Evolutionary conservation across 2,329 filamentous ascomycete species (phyloP), one percentile per base, ranked within the genome.

Genomic region (Coniochaeta ligniaria): DNA sequence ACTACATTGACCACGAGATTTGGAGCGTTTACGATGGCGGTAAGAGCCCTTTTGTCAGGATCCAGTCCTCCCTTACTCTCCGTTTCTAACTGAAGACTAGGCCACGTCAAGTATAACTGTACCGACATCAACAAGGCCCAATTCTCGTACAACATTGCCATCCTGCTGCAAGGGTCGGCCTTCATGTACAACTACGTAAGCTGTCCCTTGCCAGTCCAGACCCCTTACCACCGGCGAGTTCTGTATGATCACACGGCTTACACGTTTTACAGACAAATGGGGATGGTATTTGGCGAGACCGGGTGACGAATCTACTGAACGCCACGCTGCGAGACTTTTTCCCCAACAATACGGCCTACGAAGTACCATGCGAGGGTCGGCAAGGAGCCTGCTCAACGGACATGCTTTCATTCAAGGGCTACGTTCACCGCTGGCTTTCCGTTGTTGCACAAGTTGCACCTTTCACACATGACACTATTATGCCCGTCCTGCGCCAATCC

Each of bases 371-470:
- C 74, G 88, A 91, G 66, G 67, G 69, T 36, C 68, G 72, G 31
- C 75, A 78, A 6, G 72, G 68, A 16, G 80, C 75, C 22, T 93
- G 90, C 76, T 86, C 87, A 60, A 80, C 82, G 50, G 90, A 93
- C 67, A 88, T 91, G 77, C 76, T 83, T 62, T 84, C 86, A 1
- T 92, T 89, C 80, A 90, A 90, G 71, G 88, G 87, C 28, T 85
- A 87, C 60, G 76, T 90, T 16, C 79, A 84, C 62, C 81, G 85
- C 45, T 89, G 86, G 84, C 77, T 91, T 63, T 79, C 83, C 9
- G 78, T 82, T 24, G 80, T 82, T 0, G 80, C 83, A 1, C 79
- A 86, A 64, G 61, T 91, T 52, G 86, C 84, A 0, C 87, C 88
- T 0, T 80, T 80, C 41, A 84, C 82, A 0, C 72, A 73, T 28